These are phyloP conservation scores for Drechslera avenae DNA, from an alignment of 2,329 filamentous ascomycete species.

Conservation along the genomic window DNA sequence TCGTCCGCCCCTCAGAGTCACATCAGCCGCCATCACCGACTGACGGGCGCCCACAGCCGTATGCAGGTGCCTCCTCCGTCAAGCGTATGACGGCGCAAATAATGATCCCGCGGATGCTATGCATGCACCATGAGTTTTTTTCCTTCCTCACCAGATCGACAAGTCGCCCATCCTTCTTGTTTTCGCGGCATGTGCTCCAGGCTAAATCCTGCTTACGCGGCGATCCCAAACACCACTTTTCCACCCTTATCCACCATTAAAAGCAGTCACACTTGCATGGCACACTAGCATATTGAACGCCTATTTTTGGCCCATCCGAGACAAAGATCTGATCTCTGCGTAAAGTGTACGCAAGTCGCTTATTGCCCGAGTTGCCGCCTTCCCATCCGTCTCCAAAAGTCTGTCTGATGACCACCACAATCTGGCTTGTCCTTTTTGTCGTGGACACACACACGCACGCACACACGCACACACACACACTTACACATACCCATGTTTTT, in stretches of 20 bases:
- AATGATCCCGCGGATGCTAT: slow-evolving; percentile 13
- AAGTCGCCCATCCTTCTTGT: slow-evolving; percentile 17
- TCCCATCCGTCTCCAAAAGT: slow-evolving; percentile 17
- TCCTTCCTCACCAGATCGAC: slow-evolving; percentile 20
- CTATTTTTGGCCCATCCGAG: slow-evolving; percentile 29
- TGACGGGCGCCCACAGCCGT: slow-evolving; percentile 4
- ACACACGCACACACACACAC: too few species aligned
- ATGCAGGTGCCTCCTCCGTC: slow-evolving; percentile 13
- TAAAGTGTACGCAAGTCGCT: slow-evolving; percentile 18
- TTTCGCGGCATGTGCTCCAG: slow-evolving; percentile 8
- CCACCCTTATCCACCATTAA: slow-evolving; percentile 14
- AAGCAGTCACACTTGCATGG: slow-evolving; percentile 26
- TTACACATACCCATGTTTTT: slow-evolving; percentile 14
- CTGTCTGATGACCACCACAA: slow-evolving; percentile 23
- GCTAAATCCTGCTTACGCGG: slow-evolving; percentile 23
- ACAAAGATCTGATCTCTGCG: slow-evolving; percentile 26
- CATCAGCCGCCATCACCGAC: not conserved
- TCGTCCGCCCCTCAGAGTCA: slow-evolving; percentile 1
- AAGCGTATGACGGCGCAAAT: slow-evolving; percentile 24
- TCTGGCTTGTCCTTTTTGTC: slow-evolving; percentile 10
- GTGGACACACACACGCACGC: slow-evolving; percentile 6
- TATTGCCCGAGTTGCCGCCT: slow-evolving; percentile 25
- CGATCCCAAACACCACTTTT: slow-evolving; percentile 14
- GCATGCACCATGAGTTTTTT: slow-evolving; percentile 18
- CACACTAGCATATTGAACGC: slow-evolving; percentile 20